phyloP scores from a whole-genome alignment of 2,329 filamentous ascomycete genomes.

The Botryosphaeria dothidea region DNA sequence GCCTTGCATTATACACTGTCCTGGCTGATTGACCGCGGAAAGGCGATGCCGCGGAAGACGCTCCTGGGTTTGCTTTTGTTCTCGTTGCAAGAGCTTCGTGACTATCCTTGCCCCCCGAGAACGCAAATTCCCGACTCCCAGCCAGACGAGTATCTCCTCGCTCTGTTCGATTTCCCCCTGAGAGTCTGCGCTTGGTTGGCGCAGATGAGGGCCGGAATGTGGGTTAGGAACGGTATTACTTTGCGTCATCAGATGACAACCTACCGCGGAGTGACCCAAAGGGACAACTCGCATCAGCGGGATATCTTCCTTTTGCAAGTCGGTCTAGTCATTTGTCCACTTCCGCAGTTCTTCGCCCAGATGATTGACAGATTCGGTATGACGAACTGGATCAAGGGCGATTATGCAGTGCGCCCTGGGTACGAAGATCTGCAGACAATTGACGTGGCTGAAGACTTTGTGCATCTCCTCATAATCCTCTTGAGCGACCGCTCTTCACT shows the following conservation, averaged over 20 bases:
- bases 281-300: constrained; percentile 90
- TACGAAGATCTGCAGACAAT: constrained; percentile 87
- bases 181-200: constrained; percentile 94
- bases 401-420: constrained; percentile 69
- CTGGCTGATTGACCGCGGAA: constrained; percentile 90
- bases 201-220: constrained; percentile 98
- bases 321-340: constrained; percentile 82
- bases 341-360: constrained; percentile 79
- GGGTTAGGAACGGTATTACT: constrained; percentile 97
- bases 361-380: constrained; percentile 92
- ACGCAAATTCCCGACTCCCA: constrained; percentile 59
- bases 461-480: constrained; percentile 87
- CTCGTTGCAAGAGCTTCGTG: constrained; percentile 67
- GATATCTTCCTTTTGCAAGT: constrained; percentile 94
- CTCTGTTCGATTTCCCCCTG: constrained; percentile 88
- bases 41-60: constrained; percentile 68
- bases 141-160: constrained; percentile 78
- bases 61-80: constrained; percentile 72
- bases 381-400: constrained; percentile 80
- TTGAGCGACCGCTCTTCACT: constrained; percentile 86
- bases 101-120: constrained; percentile 61
- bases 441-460: constrained; percentile 93
- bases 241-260: constrained; percentile 92
- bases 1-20: constrained; percentile 94
- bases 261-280: constrained; percentile 83